Conservation (phyloP, 495 filamentous ascomycete genomes). For the Glutinoglossum americanum region DNA sequence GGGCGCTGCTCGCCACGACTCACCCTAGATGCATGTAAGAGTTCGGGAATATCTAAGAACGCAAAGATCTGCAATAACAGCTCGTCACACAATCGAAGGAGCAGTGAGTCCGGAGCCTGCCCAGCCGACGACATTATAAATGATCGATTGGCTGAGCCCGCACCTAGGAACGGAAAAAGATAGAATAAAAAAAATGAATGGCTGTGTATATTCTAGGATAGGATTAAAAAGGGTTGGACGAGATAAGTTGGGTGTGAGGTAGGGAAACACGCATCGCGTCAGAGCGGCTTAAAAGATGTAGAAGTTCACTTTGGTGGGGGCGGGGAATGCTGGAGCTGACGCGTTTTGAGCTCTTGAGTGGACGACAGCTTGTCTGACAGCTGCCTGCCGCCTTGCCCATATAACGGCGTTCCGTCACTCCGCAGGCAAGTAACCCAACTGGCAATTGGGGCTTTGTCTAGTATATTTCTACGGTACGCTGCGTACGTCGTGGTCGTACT, state of each 20-base stretch:
- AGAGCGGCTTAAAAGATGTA: not conserved
- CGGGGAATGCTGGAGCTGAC: not conserved
- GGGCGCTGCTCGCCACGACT: not conserved
- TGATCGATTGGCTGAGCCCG: not conserved
- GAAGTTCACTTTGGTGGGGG: not conserved
- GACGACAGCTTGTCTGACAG: not conserved
- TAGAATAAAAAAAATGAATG: too few relatives aligned
- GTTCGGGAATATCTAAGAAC: constrained; percentile 2
- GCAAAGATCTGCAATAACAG: not conserved
- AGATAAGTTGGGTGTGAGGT: not conserved
- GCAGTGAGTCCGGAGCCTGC: not conserved
- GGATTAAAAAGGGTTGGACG: not conserved
- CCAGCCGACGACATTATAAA: not conserved
- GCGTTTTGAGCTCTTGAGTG: not conserved
- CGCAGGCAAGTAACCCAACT: not conserved
- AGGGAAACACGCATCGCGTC: not conserved
- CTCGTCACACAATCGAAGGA: constrained; percentile 3
- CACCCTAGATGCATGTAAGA: constrained; percentile 3
- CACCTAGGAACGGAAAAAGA: too few relatives aligned
- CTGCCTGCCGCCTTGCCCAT: not conserved
- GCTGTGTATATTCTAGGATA: not conserved
- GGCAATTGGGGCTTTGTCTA: too few relatives aligned
- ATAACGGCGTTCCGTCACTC: not conserved
- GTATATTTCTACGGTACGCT: too few relatives aligned
- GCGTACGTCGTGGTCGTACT: not conserved